Evolutionary conservation across 257 asterid species (phyloP).

Genomic region (Petrea volubilis): DNA sequence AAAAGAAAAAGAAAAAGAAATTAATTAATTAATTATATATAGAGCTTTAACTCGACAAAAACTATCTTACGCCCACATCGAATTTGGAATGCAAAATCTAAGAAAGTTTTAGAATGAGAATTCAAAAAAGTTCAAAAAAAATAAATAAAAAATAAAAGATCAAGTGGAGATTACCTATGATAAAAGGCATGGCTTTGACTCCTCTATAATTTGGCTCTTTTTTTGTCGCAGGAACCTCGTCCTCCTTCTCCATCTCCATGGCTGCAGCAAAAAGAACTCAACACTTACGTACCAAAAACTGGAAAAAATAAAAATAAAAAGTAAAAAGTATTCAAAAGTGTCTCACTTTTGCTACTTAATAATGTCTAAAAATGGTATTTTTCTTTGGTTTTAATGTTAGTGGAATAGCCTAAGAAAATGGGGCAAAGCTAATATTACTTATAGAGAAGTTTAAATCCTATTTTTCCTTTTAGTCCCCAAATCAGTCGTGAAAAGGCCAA

Average conservation of each 20-base stretch:
- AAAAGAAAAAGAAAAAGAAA: too few relatives aligned
- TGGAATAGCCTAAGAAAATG: not conserved
- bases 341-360: not conserved
- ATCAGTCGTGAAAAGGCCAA: too few relatives aligned
- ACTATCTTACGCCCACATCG: too few relatives aligned
- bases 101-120: not conserved
- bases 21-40: too few relatives aligned
- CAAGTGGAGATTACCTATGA: slow-evolving; percentile 6
- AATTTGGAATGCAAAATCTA: not conserved
- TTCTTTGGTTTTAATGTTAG: not conserved
- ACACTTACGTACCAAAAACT: too few relatives aligned
- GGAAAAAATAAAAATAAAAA: too few relatives aligned
- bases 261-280: not conserved
- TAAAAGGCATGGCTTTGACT: slow-evolving; percentile 29
- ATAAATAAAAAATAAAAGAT: too few relatives aligned
- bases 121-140: not conserved
- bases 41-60: too few relatives aligned
- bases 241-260: slow-evolving; percentile 19
- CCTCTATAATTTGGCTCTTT: slow-evolving; percentile 29
- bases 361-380: not conserved
- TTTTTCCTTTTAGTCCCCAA: too few relatives aligned
- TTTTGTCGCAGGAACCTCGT: not conserved
- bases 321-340: too few relatives aligned
- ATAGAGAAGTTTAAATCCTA: not conserved
- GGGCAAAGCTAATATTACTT: not conserved